Evolutionary conservation across 768 basidiomycete genomes (phyloP).

Genomic region (Pulveroboletus frians): DNA sequence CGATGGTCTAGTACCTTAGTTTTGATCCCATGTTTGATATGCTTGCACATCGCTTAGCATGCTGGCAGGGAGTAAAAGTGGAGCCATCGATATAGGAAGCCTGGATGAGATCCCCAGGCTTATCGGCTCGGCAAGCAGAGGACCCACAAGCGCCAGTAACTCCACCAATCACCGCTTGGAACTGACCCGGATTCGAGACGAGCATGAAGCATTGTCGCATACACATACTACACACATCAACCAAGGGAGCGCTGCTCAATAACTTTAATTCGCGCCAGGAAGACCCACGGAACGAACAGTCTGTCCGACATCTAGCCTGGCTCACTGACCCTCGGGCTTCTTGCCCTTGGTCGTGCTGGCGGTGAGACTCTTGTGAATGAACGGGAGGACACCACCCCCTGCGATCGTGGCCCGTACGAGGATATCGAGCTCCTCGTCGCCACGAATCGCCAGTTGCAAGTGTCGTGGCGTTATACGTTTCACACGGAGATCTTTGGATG

Average conservation of each 20-base stretch:
- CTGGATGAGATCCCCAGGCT: no score
- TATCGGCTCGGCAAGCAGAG: not conserved
- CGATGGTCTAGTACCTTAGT: not conserved
- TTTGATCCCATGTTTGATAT: not conserved
- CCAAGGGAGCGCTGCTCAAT: constrained; percentile 14
- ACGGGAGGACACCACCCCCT: constrained; percentile 81
- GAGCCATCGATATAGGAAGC: no score
- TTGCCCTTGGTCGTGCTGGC: constrained; percentile 40
- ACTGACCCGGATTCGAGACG: not conserved
- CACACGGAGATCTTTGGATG: constrained; percentile 93
- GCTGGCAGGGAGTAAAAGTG: no score
- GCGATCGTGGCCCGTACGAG: constrained; percentile 93
- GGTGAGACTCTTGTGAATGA: constrained; percentile 83
- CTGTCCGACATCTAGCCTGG: not conserved
- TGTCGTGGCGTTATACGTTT: constrained; percentile 97
- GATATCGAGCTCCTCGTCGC: constrained; percentile 95
- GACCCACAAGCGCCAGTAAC: not conserved
- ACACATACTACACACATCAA: constrained; percentile 14
- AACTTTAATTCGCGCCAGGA: constrained; percentile 9
- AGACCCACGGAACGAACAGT: constrained; percentile 1
- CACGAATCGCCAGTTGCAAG: constrained; percentile 91
- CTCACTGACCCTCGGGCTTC: constrained; percentile 38
- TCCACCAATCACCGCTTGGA: not conserved
- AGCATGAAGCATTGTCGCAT: constrained; percentile 1
- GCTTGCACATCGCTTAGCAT: no score